Evolutionary conservation across 1,284 basidiomycete genomes (phyloP).

Genomic region (Papiliotrema fonsecae): DNA sequence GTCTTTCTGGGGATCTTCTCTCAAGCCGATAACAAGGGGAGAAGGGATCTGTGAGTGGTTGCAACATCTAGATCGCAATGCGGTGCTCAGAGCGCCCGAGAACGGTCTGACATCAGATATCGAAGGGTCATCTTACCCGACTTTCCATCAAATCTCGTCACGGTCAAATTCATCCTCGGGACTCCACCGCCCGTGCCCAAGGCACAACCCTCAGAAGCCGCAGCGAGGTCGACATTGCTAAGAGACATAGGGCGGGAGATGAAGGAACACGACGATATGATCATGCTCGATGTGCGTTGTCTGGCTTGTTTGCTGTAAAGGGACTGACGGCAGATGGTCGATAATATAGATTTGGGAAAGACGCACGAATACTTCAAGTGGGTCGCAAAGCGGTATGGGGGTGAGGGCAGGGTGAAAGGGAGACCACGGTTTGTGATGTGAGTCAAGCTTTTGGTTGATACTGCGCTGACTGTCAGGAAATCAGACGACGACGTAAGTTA

Average conservation of each 20-base stretch:
- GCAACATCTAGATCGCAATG: not conserved
- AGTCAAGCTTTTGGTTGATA: slow-evolving; percentile 7
- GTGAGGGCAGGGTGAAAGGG: slow-evolving; percentile 39
- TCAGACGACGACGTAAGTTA: slow-evolving; percentile 47
- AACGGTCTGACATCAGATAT: slow-evolving; percentile 21
- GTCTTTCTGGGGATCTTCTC: slow-evolving; percentile 47
- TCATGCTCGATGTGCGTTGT: slow-evolving; percentile 42
- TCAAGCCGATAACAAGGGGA: slow-evolving; percentile 26
- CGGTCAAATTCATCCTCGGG: slow-evolving; percentile 47
- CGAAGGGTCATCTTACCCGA: slow-evolving; percentile 40
- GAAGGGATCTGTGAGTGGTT: slow-evolving; percentile 40
- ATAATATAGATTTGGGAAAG: slow-evolving; percentile 49
- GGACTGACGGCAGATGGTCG: slow-evolving; percentile 32
- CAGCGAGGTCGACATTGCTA: slow-evolving; percentile 15
- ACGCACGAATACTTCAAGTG: slow-evolving; percentile 49
- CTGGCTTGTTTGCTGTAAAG: not conserved
- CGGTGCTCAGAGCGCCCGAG: not conserved
- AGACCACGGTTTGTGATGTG: slow-evolving; percentile 48
- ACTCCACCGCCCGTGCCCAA: slow-evolving; percentile 32
- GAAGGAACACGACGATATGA: slow-evolving; percentile 42
- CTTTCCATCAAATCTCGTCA: slow-evolving; percentile 42
- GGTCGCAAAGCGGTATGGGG: slow-evolving; percentile 42
- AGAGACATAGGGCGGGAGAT: slow-evolving; percentile 29
- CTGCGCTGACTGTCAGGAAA: slow-evolving; percentile 29
- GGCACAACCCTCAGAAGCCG: slow-evolving; percentile 18